phyloP scores from a whole-genome alignment of 108 stramenopile species.

The Mayamaea pseudoterrestris region DNA sequence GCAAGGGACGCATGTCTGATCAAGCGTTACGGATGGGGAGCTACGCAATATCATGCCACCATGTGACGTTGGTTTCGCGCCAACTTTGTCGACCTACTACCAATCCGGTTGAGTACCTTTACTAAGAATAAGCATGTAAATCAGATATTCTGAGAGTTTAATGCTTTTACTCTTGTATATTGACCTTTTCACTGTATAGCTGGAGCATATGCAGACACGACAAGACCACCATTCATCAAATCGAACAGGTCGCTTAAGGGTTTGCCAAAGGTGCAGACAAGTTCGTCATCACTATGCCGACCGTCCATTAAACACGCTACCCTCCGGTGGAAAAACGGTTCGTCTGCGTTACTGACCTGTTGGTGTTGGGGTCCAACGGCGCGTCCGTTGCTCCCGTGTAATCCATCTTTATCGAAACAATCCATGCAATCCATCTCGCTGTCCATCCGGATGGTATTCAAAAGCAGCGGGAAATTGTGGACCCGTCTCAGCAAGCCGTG shows the following conservation, averaged over 20 bases:
- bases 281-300: conserved; percentile 63
- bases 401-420: conserved; percentile 2
- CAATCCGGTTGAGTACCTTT: too few species aligned
- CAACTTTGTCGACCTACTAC: too few species aligned
- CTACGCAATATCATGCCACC: too few species aligned
- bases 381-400: not conserved
- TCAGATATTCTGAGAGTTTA: too few species aligned
- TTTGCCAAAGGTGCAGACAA: conserved; percentile 53
- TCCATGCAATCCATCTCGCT: not conserved
- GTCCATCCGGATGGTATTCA: conserved; percentile 5
- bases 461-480: conserved; percentile 63
- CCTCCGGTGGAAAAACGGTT: too few species aligned
- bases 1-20: conserved; percentile 11
- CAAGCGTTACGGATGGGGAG: too few species aligned
- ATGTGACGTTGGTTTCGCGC: too few species aligned
- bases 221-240: conserved; percentile 13
- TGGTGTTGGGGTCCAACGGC: not conserved
- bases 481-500: conserved; percentile 69
- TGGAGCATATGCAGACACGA: not conserved
- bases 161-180: too few species aligned
- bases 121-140: too few species aligned
- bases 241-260: conserved; percentile 49
- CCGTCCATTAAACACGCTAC: conserved; percentile 64
- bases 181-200: too few species aligned
- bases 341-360: too few species aligned